A percentile compares a stretch with the other conserved stretches of the same genome.
These are phyloP conservation scores for Acacia concinna DNA, from an alignment of 331 rosid species.

Conservation along the genomic window DNA sequence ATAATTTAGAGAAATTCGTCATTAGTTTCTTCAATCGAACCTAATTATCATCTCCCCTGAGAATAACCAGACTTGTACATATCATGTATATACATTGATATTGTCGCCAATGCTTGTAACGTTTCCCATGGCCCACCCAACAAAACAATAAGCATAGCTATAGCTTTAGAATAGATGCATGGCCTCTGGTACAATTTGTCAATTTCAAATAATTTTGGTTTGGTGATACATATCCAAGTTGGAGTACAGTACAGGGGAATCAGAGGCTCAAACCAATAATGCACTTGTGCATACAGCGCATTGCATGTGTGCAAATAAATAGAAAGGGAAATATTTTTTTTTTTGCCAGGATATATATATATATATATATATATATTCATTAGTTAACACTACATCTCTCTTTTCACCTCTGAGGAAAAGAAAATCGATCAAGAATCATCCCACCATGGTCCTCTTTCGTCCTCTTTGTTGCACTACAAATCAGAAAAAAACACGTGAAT, in stretches of 20 bases:
- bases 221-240: background rate
- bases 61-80: background rate
- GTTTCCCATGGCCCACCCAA: background rate
- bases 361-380: background rate
- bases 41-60: background rate
- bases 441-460: conserved; percentile 92
- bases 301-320: conserved; percentile 9
- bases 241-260: background rate
- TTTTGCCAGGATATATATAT: too few relatives aligned
- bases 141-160: background rate
- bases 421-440: conserved; percentile 40
- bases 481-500: conserved; percentile 2
- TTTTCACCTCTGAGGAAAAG: conserved; percentile 7
- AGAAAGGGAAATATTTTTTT: background rate
- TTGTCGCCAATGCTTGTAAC: background rate
- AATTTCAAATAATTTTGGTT: conserved; percentile 9
- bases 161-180: background rate
- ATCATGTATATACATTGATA: background rate
- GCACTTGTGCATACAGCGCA: background rate
- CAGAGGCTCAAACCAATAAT: background rate
- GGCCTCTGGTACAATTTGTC: background rate
- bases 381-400: background rate
- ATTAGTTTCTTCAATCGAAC: background rate
- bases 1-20: background rate
- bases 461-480: conserved; percentile 82